Base-by-base conservation (phyloP, 75 land plant genomes). In the Pseudotsuga menziesii region DNA sequence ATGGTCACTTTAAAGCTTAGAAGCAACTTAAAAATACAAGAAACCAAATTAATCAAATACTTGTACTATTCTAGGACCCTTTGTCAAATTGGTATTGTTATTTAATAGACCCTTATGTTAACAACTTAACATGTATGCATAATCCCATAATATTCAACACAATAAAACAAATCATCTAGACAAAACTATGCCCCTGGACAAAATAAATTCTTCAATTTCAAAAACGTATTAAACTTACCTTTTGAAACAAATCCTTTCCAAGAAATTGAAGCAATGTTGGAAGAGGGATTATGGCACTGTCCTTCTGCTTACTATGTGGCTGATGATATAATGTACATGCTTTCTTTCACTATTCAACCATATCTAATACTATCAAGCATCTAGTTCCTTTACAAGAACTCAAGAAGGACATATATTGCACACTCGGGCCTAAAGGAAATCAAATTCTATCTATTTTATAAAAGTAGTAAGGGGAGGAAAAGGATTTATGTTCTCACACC, bases 231-330 rank as follows among this genome's bases (percentile, higher is more conserved):
- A 36, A 52, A 32, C 60, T 74, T 58, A 92, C 99, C 90, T 89
- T 92, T 69, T 76, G 89, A 61, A 92, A 84, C 23, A 98, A 92
- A n/a, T 78, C 63, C 19, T 90, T 73, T 41, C 91, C 91, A 56
- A 96, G 89, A 73, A 96, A 79, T 54, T 83, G 84, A 67, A 96
- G 90, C 81, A 96, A 80, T 3, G 73, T 73, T 63, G 90, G 99
- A 63, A 96, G 86, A 66, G 99, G 95, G 73, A 90, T 89, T 74
- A 85, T 73, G 25, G 82, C 74, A 27, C 87, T 84, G 23, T 90
- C 93, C 44, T 85, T n/a, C n/a, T n/a, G n/a, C n/a, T n/a, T n/a
- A n/a, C n/a, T n/a, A n/a, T n/a, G n/a, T n/a, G n/a, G n/a, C n/a
- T n/a, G n/a, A n/a, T n/a, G n/a, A n/a, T n/a, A n/a, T n/a, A n/a